phyloP scores from a whole-genome alignment of 1,284 basidiomycete genomes.

The Ganoderma sp. region DNA sequence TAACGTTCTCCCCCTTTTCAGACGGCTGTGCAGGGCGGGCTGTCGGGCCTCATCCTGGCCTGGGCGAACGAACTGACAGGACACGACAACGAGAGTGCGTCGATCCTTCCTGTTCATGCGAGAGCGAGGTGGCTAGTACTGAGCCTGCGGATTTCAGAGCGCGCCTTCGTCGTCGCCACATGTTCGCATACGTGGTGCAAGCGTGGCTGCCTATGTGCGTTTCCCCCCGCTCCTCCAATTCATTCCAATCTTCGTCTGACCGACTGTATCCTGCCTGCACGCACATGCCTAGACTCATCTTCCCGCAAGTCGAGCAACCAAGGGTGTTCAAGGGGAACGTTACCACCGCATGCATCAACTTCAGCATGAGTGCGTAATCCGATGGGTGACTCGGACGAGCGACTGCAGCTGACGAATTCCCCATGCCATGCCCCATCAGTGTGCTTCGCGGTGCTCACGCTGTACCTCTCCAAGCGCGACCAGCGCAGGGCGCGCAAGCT shows the following conservation, averaged over 20 bases:
- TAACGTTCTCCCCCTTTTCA: conserved; percentile 8
- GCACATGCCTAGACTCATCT: conserved; percentile 40
- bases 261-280: too few relatives aligned
- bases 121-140: not conserved
- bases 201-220: conserved; percentile 45
- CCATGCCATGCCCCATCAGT: conserved; percentile 29
- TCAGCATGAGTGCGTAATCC: conserved; percentile 45
- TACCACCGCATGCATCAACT: conserved; percentile 44
- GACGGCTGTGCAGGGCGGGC: conserved; percentile 40
- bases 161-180: conserved; percentile 48
- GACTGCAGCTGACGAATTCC: not conserved
- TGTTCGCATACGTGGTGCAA: conserved; percentile 47
- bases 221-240: not conserved
- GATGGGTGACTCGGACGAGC: too few relatives aligned
- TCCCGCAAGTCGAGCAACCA: conserved; percentile 50
- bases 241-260: too few relatives aligned
- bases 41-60: conserved; percentile 47
- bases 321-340: conserved; percentile 47
- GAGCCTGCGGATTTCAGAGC: conserved; percentile 37
- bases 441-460: conserved; percentile 38
- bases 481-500: conserved; percentile 30
- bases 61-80: conserved; percentile 52
- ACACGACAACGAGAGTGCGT: conserved; percentile 47
- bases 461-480: conserved; percentile 41
- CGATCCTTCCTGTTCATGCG: not conserved